Base-by-base conservation (phyloP, 805 yeast genomes). In the Metschnikowia colocasiae region DNA sequence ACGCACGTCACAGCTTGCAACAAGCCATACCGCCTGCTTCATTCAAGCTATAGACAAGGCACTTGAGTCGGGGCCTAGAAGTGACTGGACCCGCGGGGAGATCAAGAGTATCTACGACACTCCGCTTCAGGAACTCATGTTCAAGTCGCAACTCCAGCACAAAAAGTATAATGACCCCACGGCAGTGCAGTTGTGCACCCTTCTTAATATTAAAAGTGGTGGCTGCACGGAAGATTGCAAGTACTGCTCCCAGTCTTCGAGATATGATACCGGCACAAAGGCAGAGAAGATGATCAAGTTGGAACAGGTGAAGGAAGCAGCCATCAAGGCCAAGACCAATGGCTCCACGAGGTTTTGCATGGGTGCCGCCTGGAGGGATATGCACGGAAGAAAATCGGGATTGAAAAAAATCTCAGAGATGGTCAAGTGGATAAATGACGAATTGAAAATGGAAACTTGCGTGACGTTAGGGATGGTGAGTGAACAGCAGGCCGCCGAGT, bases 321-420 rank as follows among this genome's bases (percentile, higher is more conserved):
- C 94, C 1, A 68, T 65, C 45, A 75, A 73, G 43, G 91, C 94
- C 10, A 82, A 83, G 56, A 68, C 56, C 5, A 84, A 85, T 53
- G 92, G 92, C 0, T 76, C 85, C 1, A 86, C 94, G 0, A 71
- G 94, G 53, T 86, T 86, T 60, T 86, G 94, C 60, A 78, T 86
- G 82, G 94, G 94, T 40, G 88, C 92, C 9, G 94, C 94, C 2
- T 87, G 92, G 94, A 75, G 94, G 61, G 92, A 85, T 51, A 86
- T 86, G 94, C 69, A 71, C 41, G 92, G 94, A 15, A 71, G 94
- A 41, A 85, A 83, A 62, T 75, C 81, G 15, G 88, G 85, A 1
- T 60, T 86, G 51, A 78, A 74, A 49, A 78, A 71, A 51, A 83
- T 86, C 47, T 68, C 79, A 22, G 77, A 79, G 43, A 85, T 86